Conservation (phyloP, 257 asterid genomes). For the Gardenia jasminoides region DNA sequence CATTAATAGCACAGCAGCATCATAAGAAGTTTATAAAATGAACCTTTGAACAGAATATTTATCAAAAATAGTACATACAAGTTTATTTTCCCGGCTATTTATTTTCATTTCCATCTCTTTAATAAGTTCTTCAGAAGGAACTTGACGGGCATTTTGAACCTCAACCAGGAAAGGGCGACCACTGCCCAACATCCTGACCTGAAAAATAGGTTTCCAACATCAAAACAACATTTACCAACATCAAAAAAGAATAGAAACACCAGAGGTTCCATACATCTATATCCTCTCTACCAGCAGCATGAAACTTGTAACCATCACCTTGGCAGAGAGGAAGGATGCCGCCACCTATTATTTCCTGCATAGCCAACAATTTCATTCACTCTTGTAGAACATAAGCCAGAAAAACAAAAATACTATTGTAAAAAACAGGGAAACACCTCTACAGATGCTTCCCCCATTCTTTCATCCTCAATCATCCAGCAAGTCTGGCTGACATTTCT, state of each 20-base stretch:
- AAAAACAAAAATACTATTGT: conserved; percentile 11
- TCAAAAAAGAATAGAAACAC: conserved; percentile 12
- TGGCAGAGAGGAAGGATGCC: conserved; percentile 72
- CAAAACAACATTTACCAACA: background rate
- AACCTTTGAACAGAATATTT: conserved; percentile 15
- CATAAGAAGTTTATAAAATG: conserved; percentile 18
- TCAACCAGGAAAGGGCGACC: conserved; percentile 96
- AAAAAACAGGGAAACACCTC: conserved; percentile 53
- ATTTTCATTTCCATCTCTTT: conserved; percentile 74
- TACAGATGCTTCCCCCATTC: conserved; percentile 97
- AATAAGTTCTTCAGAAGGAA: conserved; percentile 60
- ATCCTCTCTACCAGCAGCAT: conserved; percentile 99
- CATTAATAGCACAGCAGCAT: background rate
- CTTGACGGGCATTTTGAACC: conserved; percentile 73
- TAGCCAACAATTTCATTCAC: conserved; percentile 15
- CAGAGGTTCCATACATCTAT: conserved; percentile 65
- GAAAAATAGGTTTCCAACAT: conserved; percentile 8
- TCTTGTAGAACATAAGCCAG: conserved; percentile 12
- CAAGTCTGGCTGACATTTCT: conserved; percentile 94
- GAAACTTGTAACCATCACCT: conserved; percentile 89
- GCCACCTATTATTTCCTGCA: conserved; percentile 87
- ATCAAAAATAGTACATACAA: conserved; percentile 40
- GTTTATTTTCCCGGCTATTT: conserved; percentile 61
- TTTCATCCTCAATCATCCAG: conserved; percentile 94
- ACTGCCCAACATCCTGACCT: conserved; percentile 97